These are phyloP conservation scores for Pyrenophora seminiperda DNA, from an alignment of 2,329 filamentous ascomycete species.

Conservation along the genomic window DNA sequence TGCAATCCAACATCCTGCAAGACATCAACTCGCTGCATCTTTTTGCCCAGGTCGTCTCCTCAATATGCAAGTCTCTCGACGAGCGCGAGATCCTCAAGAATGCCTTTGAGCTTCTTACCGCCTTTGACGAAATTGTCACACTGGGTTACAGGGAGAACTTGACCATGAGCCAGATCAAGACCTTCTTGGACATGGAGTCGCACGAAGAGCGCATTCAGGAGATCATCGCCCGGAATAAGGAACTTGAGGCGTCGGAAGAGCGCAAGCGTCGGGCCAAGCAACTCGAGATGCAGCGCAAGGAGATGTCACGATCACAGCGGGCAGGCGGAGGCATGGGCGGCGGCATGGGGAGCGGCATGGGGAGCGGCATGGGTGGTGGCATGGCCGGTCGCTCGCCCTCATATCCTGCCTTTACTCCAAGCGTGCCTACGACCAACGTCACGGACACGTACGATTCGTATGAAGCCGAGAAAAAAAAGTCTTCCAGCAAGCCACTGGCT, in stretches of 20 bases:
- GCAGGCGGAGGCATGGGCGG: conserved; percentile 35
- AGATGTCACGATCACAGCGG: conserved; percentile 79
- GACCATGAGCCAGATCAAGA: conserved; percentile 96
- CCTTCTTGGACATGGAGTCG: conserved; percentile 98
- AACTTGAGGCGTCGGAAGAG: conserved; percentile 96
- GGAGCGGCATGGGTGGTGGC: conserved; percentile 47
- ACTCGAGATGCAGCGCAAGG: conserved; percentile 97
- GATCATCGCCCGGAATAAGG: conserved; percentile 77
- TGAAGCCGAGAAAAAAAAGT: conserved; percentile 96
- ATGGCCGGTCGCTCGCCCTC: conserved; percentile 72
- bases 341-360: conserved; percentile 33
- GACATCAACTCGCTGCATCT: conserved; percentile 98
- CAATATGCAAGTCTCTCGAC: conserved; percentile 93
- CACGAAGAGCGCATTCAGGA: conserved; percentile 99
- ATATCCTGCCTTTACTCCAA: conserved; percentile 88
- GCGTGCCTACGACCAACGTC: conserved; percentile 68
- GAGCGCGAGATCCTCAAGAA: conserved; percentile 94
- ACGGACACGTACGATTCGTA: conserved; percentile 90
- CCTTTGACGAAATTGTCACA: conserved; percentile 96
- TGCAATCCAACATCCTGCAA: conserved; percentile 98
- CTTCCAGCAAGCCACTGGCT: conserved; percentile 75
- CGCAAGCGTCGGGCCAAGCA: conserved; percentile 99
- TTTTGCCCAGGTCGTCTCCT: conserved; percentile 95
- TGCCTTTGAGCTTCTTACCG: conserved; percentile 93
- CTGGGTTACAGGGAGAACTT: conserved; percentile 95